These are phyloP conservation scores for Lyophyllum atratum DNA, from an alignment of 768 basidiomycete genomes.

Conservation along the genomic window DNA sequence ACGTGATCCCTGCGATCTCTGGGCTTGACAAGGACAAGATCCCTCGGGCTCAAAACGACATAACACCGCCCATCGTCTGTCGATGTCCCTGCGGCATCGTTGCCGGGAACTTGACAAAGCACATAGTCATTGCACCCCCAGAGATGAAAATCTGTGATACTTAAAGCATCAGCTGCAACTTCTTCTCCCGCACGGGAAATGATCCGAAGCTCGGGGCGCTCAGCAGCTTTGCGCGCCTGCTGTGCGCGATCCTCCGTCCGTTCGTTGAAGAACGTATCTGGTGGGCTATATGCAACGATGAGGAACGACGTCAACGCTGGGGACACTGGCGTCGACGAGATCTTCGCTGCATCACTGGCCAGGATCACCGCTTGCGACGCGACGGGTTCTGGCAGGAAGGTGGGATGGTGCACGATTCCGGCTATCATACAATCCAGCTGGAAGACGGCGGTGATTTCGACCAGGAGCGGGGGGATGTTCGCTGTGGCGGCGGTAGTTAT, in stretches of 20 bases:
- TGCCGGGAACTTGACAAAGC: slow-evolving; percentile 51
- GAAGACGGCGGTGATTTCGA: slow-evolving; percentile 91
- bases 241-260: slow-evolving; percentile 69
- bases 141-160: slow-evolving; percentile 72
- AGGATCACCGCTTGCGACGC: slow-evolving; percentile 17
- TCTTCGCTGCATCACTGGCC: slow-evolving; percentile 13
- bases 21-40: slow-evolving; percentile 84
- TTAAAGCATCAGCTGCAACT: slow-evolving; percentile 80
- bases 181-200: slow-evolving; percentile 90
- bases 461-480: slow-evolving; percentile 60
- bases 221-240: slow-evolving; percentile 82
- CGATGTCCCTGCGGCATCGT: slow-evolving; percentile 27
- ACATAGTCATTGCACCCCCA: slow-evolving; percentile 95
- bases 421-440: slow-evolving; percentile 95
- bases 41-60: slow-evolving; percentile 84
- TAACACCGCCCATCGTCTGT: slow-evolving; percentile 56
- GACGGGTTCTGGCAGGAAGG: slow-evolving; percentile 29
- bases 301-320: slow-evolving; percentile 70
- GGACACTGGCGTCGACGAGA: slow-evolving; percentile 17
- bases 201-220: slow-evolving; percentile 93
- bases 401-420: slow-evolving; percentile 81
- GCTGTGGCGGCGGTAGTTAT: slow-evolving; percentile 42
- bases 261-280: slow-evolving; percentile 74
- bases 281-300: slow-evolving; percentile 83
- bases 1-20: slow-evolving; percentile 91